A percentile compares a stretch with the other conserved stretches of the same genome.
These are phyloP conservation scores for Oxyria digyna DNA, from an alignment of 148 eudicot species.

Conservation along the genomic window DNA sequence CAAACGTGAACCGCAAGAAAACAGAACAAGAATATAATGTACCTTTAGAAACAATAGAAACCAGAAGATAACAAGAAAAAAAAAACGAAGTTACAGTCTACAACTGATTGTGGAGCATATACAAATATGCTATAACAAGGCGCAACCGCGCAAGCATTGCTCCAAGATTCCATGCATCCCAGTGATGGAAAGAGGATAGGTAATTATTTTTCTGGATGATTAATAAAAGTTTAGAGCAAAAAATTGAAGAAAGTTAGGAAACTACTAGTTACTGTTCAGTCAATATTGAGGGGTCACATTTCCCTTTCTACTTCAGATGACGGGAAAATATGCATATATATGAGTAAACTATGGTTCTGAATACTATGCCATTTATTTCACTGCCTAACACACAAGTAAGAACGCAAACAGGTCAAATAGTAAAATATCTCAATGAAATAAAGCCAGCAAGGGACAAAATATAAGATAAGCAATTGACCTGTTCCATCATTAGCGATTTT, in stretches of 20 bases:
- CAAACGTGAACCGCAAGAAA: background rate
- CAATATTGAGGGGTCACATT: background rate
- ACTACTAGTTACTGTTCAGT: background rate
- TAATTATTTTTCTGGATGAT: background rate
- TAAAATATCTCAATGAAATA: background rate
- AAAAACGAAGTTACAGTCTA: background rate
- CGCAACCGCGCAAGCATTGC: background rate
- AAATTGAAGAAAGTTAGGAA: background rate
- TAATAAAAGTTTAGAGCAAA: background rate
- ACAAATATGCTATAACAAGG: background rate
- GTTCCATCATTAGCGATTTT: slow-evolving; percentile 39
- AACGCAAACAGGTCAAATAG: background rate
- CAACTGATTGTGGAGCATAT: background rate
- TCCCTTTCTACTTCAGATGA: background rate
- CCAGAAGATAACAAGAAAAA: background rate
- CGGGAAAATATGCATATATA: background rate
- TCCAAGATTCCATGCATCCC: background rate
- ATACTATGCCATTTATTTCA: background rate
- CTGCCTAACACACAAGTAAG: background rate
- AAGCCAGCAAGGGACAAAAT: background rate
- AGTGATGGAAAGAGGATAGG: background rate
- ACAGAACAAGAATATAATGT: background rate
- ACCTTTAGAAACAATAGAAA: background rate
- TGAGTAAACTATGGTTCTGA: background rate
- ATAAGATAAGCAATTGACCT: slow-evolving; percentile 15